Conservation (phyloP, 805 yeast genomes). For the Candida boidinii region DNA sequence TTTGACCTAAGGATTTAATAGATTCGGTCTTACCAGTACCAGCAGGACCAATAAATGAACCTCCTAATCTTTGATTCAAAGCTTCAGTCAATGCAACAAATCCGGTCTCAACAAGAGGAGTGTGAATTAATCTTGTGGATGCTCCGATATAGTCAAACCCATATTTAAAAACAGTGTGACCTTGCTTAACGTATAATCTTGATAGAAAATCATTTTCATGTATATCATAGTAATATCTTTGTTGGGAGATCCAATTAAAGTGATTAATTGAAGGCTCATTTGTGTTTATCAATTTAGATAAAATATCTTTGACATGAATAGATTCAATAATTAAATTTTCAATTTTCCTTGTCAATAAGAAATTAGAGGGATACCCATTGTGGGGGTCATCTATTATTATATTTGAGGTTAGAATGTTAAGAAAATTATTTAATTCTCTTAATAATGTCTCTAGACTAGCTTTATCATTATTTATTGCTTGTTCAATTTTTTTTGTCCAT, state of each 20-base stretch:
- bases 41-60: conserved; percentile 91
- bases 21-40: conserved; percentile 97
- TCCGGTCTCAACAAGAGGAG: conserved; percentile 61
- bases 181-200: conserved; percentile 39
- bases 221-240: conserved; percentile 34
- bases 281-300: conserved; percentile 2
- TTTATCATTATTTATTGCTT: background rate
- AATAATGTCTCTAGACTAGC: background rate
- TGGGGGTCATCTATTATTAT: background rate
- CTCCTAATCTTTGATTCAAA: conserved; percentile 67
- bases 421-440: conserved; percentile 5
- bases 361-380: conserved; percentile 15
- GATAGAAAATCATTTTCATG: conserved; percentile 13
- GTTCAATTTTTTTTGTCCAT: conserved; percentile 42
- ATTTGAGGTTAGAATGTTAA: conserved; percentile 4
- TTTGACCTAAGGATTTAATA: conserved; percentile 73
- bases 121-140: conserved; percentile 64
- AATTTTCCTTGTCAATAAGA: conserved; percentile 28
- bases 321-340: conserved; percentile 63
- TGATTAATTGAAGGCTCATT: conserved; percentile 1
- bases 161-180: conserved; percentile 43
- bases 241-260: conserved; percentile 44
- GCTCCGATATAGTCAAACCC: conserved; percentile 82
- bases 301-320: conserved; percentile 46
- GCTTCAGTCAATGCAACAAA: conserved; percentile 70